Base-by-base conservation (phyloP, 1,284 basidiomycete genomes). In the Ceratobasidium sp. region DNA sequence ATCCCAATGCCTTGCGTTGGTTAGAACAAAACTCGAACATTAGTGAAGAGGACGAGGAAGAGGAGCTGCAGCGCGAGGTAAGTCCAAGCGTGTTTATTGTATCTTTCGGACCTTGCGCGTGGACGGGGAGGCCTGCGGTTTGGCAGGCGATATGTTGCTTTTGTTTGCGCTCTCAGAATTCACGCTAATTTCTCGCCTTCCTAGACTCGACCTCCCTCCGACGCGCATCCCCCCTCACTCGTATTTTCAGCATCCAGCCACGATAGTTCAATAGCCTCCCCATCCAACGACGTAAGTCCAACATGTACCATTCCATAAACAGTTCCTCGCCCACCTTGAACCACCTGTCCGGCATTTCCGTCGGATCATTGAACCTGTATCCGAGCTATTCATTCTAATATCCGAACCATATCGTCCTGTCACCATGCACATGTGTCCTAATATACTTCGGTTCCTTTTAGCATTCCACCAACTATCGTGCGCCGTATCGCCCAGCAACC, bases 1-100 rank as follows among this genome's bases (percentile, higher is more conserved):
- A 68, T 57, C 62, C 69, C 35, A 70, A 53, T 57, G 52, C 64
- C 32, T 35, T 65, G 34, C 60, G 56, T 5, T 70, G 69, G 69
- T 35, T 70, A 32, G 60, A 50, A 31, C 60, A 70, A 34, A 65
- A 57, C 45, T 52, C 54, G 25, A 56, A 70, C 27, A 65, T 65
- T 31, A 68, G 47, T 35, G 60, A 65, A 25, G 60, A 65, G 34
- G 60, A 65, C 12, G 58, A 62, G 35, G 60, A 65, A 25, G 60
- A 65, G 25, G 60, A 65, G 49, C 25, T 31, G 25, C 15, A 65
- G n/a, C 60, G 47, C 47, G 60, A 53, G 47, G 60, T 65, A 29
- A 52, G 60, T 5, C 6, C n/a, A 42, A n/a, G n/a, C n/a, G n/a
- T n/a, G n/a, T n/a, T n/a, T n/a, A n/a, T n/a, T n/a, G n/a, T n/a